Base-by-base conservation (phyloP, 2,329 filamentous ascomycete genomes). In the Fusarium virguliforme region DNA sequence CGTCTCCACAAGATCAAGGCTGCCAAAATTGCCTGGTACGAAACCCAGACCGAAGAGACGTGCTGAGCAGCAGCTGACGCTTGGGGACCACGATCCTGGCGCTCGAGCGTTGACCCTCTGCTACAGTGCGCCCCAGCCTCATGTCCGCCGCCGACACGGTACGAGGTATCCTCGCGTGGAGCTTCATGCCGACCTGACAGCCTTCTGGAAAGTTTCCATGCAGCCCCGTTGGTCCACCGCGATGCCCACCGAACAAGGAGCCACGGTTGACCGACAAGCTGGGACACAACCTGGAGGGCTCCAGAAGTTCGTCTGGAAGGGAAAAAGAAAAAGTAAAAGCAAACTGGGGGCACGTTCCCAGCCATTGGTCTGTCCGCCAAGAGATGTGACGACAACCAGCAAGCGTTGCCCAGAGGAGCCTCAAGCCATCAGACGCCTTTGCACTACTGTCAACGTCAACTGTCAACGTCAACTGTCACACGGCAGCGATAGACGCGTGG, bases 131-230 rank as follows among this genome's bases (percentile, higher is more conserved):
- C 32, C 13, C 24, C 43, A 12, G 46, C n/a, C 32, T 7, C 22
- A 9, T 34, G 38, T 22, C n/a, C 28, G 13, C 26, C 35, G 30
- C 32, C 56, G 51, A 55, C 67, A 74, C 72, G 22, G 67, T 65
- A 60, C 41, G 22, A 66, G 55, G 67, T 65, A 72, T 65, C 61
- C 35, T 61, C 26, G 30, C 34, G 41, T 66, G 62, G 64, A 65
- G 70, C 59, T 61, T 60, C 53, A 43, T 48, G 32, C 59, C 35
- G 50, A 60, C 55, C 18, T 75, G 70, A 68, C 68, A 67, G 68
- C 58, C 67, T 78, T 78, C 76, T 78, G 72, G 76, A 78, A 78
- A 64, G 63, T 68, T 78, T 78, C 76, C 54, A 74, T 71, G 60
- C 66, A 72, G 62, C 64, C 60, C 67, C 66, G 55, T 70, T 54